Percentiles rank a stretch among this genome's conserved stretches.
Conservation (phyloP, 164 flowering plant genomes). For the Piper longum region DNA sequence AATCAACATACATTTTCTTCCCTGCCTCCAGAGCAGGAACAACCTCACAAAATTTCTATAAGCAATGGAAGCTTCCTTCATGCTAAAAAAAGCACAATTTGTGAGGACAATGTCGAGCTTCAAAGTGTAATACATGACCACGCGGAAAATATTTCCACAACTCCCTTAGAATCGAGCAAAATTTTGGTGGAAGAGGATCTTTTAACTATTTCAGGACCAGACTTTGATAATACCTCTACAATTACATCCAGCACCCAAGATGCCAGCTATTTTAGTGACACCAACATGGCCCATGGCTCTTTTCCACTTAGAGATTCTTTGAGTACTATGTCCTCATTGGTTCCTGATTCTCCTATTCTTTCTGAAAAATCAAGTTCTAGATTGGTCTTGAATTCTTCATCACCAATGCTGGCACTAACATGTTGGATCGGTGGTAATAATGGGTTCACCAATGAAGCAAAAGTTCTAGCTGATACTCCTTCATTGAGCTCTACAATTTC, state of each 20-base stretch:
- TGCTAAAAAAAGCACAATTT: conserved; percentile 67
- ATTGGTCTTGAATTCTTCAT: conserved; percentile 32
- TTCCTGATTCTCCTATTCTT: conserved; percentile 52
- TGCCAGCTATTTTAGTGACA: conserved; percentile 14
- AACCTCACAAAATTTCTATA: conserved; percentile 59
- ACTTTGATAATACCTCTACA: conserved; percentile 29
- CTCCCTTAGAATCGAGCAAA: conserved; percentile 22
- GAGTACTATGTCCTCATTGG: conserved; percentile 39
- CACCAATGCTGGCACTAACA: conserved; percentile 62
- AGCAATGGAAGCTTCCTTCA: conserved; percentile 76
- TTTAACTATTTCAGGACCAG: conserved; percentile 19
- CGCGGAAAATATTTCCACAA: conserved; percentile 14
- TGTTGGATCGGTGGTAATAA: conserved; percentile 59
- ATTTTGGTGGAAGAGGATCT: conserved; percentile 17
- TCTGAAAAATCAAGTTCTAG: conserved; percentile 62
- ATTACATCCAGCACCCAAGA: conserved; percentile 35
- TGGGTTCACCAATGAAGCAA: conserved; percentile 31
- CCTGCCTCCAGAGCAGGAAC: conserved; percentile 76
- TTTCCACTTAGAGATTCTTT: conserved; percentile 41
- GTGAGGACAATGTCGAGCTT: conserved; percentile 40
- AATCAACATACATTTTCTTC: conserved; percentile 79
- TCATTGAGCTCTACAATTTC: conserved; percentile 55
- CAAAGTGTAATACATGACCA: conserved; percentile 13
- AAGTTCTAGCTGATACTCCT: conserved; percentile 34
- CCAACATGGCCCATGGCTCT: conserved; percentile 17